phyloP scores from a whole-genome alignment of 768 basidiomycete genomes.

The Lactarius hengduanensis region DNA sequence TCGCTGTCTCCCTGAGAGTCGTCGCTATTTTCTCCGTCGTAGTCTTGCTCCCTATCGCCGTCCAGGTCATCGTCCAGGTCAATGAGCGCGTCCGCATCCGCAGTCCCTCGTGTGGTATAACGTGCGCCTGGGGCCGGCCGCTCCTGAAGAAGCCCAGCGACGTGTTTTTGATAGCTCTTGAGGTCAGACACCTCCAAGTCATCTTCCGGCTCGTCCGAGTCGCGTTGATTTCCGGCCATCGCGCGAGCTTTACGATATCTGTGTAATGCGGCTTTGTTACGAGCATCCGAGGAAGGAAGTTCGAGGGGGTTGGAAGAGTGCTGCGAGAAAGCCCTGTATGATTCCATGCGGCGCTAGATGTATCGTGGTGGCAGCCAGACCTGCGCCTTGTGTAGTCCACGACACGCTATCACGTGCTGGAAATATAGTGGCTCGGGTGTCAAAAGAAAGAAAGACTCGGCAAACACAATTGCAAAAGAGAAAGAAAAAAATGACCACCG shows the following conservation, averaged over 20 bases:
- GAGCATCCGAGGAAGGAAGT: constrained; percentile 57
- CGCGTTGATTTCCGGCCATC: constrained; percentile 33
- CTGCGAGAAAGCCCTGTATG: constrained; percentile 50
- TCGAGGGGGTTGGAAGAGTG: constrained; percentile 78
- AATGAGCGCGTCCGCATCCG: constrained; percentile 34
- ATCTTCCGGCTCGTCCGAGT: constrained; percentile 53
- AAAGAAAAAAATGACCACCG: constrained; percentile 46
- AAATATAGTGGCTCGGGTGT: no score
- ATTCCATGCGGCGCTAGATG: constrained; percentile 35
- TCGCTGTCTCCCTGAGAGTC: constrained; percentile 35
- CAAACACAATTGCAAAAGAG: not conserved
- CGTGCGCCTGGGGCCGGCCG: constrained; percentile 17
- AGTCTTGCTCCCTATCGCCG: constrained; percentile 45
- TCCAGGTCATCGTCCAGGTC: constrained; percentile 53
- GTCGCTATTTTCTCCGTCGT: constrained; percentile 31
- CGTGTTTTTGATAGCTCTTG: constrained; percentile 50
- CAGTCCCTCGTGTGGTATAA: constrained; percentile 13
- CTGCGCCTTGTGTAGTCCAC: not conserved
- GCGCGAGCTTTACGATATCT: constrained; percentile 40
- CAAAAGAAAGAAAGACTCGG: not conserved
- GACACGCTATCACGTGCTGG: constrained; percentile 18
- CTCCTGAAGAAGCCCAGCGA: constrained; percentile 44
- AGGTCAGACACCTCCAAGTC: constrained; percentile 42
- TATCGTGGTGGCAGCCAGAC: not conserved
- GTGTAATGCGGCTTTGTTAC: constrained; percentile 47